Conservation (phyloP, 805 yeast species). For the Brettanomyces naardenensis region DNA sequence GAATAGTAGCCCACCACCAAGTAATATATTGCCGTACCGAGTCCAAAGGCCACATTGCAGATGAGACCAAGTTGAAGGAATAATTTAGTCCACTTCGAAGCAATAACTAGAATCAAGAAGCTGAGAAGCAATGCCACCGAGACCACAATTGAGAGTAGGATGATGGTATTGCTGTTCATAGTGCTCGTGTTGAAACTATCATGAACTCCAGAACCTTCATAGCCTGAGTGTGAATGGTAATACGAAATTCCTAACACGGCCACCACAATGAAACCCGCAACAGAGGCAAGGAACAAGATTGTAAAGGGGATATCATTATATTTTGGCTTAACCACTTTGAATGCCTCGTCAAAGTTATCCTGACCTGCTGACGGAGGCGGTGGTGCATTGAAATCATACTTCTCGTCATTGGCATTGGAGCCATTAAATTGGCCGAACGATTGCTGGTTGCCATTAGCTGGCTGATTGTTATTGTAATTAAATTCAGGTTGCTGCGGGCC, state of each 20-base stretch:
- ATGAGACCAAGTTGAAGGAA: constrained; percentile 67
- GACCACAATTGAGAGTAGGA: constrained; percentile 59
- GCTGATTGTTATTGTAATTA: background rate
- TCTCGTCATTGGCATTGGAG: constrained; percentile 4
- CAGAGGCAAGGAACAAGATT: constrained; percentile 32
- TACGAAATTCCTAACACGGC: constrained; percentile 64
- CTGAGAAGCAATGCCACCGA: constrained; percentile 56
- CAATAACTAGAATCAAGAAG: constrained; percentile 44
- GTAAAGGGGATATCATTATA: constrained; percentile 69
- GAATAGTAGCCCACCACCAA: constrained; percentile 63
- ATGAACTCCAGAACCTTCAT: constrained; percentile 61
- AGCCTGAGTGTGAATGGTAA: constrained; percentile 45
- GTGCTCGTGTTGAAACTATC: constrained; percentile 44
- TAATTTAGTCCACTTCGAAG: constrained; percentile 54
- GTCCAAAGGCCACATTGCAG: constrained; percentile 58
- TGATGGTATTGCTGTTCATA: constrained; percentile 65
- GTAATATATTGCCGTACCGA: constrained; percentile 73
- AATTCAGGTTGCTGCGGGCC: background rate
- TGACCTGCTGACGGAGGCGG: constrained; percentile 25
- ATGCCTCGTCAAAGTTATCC: constrained; percentile 53
- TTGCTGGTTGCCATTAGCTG: background rate
- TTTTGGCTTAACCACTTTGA: constrained; percentile 52
- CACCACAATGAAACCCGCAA: constrained; percentile 62
- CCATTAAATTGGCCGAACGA: background rate
- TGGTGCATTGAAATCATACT: constrained; percentile 15